phyloP scores from a whole-genome alignment of 805 yeast genomes.

The Candida verbasci region DNA sequence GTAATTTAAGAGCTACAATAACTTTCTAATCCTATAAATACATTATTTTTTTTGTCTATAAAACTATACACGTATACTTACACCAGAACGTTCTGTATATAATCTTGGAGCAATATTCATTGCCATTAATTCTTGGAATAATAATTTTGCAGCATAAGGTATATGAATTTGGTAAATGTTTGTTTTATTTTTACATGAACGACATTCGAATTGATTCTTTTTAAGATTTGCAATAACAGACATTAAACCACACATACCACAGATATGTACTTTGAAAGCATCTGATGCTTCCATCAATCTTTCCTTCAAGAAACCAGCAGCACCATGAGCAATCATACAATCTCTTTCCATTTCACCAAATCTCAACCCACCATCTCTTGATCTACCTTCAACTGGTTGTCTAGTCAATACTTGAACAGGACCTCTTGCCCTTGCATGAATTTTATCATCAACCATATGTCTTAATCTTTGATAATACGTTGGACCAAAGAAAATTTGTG shows the following conservation, averaged over 20 bases:
- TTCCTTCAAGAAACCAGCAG: slow-evolving; percentile 96
- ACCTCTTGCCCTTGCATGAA: slow-evolving; percentile 98
- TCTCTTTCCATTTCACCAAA: slow-evolving; percentile 99
- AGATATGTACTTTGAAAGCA: slow-evolving; percentile 95
- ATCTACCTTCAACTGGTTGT: slow-evolving; percentile 99
- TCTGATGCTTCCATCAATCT: slow-evolving; percentile 98
- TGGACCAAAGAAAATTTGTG: slow-evolving; percentile 99
- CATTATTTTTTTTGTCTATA: too few species aligned
- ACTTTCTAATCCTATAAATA: too few species aligned
- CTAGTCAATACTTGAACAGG: slow-evolving; percentile 97
- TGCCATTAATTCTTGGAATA: slow-evolving; percentile 99
- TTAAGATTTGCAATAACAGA: slow-evolving; percentile 94
- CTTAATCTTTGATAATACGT: slow-evolving; percentile 97
- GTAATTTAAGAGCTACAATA: too few species aligned
- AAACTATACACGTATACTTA: slow-evolving; percentile 30
- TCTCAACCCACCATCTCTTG: slow-evolving; percentile 98
- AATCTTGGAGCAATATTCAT: slow-evolving; percentile 97
- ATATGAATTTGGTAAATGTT: slow-evolving; percentile 96
- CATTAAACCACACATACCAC: slow-evolving; percentile 99
- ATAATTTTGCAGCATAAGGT: slow-evolving; percentile 96
- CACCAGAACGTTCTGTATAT: slow-evolving; percentile 86
- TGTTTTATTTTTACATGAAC: slow-evolving; percentile 97
- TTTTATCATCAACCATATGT: slow-evolving; percentile 99
- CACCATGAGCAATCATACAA: slow-evolving; percentile 99
- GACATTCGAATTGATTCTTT: slow-evolving; percentile 97